Base-by-base conservation (phyloP, 495 filamentous ascomycete species). In the Cladorrhinum samala region DNA sequence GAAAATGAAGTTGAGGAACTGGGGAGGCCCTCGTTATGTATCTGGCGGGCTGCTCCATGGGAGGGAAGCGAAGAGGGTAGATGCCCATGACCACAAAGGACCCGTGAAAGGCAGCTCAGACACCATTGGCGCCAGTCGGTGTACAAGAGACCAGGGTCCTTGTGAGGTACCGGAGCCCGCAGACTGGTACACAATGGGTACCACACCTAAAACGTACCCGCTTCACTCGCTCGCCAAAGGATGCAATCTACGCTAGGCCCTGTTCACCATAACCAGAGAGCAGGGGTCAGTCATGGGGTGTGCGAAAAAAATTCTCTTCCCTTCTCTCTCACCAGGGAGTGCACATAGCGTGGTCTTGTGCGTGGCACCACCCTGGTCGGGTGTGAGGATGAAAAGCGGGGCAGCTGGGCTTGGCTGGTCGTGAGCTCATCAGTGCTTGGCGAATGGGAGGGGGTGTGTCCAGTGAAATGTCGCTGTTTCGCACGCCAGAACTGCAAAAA, bases 51-150 rank as follows among this genome's bases (percentile, higher is more conserved):
- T 56, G 59, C 56, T 58, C 5, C 21, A 23, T 58, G 54, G 38
- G 62, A 47, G 49, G 33, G 41, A 49, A 49, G 40, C 41, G 55
- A 53, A 36, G 14, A 55, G 64, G 55, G 56, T 54, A 62, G 58
- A 57, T 49, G 56, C 65, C 63, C 62, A 67, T 68, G 66, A 68
- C 66, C 66, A 68, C 62, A 56, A 65, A 61, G 60, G 65, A 59
- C 63, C 63, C 64, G 58, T 52, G 51, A 33, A 24, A 57, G 27
- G 47, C 27, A 33, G 57, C 64, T 61, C 52, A 67, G 64, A 65
- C 64, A 68, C 51, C 27, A 33, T 53, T 54, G 53, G 54, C 56
- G 57, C 58, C 50, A 44, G 53, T 19, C 48, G 41, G 14, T 50
- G 64, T 63, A 68, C 62, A 30, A 19, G 19, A 23, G 46, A 21